A percentile compares a stretch with the other conserved stretches of the same genome.
phyloP scores from a whole-genome alignment of 495 filamentous ascomycete species.

The Neurospora intermedia region DNA sequence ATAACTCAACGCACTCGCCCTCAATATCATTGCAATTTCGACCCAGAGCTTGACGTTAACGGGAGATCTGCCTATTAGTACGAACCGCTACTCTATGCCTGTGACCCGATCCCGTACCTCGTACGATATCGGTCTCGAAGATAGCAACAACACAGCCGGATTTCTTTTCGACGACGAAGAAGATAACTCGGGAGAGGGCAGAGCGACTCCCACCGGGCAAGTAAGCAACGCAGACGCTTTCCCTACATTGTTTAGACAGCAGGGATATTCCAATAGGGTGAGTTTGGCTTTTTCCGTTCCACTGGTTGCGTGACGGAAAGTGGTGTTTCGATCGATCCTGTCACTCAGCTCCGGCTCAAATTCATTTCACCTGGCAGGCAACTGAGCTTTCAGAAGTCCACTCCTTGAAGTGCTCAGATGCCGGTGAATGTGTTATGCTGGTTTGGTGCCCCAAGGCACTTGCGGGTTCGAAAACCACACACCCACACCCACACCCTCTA shows the following conservation, averaged over 20 bases:
- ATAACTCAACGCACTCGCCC: not conserved
- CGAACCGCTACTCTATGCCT: conserved; percentile 86
- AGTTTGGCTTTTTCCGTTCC: conserved; percentile 25
- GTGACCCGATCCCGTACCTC: conserved; percentile 55
- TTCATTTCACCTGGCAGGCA: not conserved
- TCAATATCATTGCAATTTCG: not conserved
- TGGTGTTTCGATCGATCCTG: not conserved
- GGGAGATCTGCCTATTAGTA: conserved; percentile 29
- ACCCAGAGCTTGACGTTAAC: conserved; percentile 8
- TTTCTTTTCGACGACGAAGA: conserved; percentile 83
- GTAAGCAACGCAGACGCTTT: conserved; percentile 58
- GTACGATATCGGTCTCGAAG: conserved; percentile 48
- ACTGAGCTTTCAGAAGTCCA: not conserved
- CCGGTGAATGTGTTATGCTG: not conserved
- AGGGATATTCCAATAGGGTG: conserved; percentile 59
- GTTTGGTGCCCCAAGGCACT: not conserved
- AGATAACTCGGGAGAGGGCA: conserved; percentile 49
- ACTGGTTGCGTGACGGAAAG: not conserved
- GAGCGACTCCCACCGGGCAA: conserved; percentile 41
- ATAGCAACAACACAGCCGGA: conserved; percentile 59
- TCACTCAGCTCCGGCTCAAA: not conserved
- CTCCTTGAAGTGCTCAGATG: not conserved
- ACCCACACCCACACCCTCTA: not conserved
- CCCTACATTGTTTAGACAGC: conserved; percentile 64
- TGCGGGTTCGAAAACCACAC: not conserved